A percentile compares a stretch with the other conserved stretches of the same genome.
Evolutionary conservation across 1,284 basidiomycete genomes (phyloP).

Genomic region (Melampsora americana): DNA sequence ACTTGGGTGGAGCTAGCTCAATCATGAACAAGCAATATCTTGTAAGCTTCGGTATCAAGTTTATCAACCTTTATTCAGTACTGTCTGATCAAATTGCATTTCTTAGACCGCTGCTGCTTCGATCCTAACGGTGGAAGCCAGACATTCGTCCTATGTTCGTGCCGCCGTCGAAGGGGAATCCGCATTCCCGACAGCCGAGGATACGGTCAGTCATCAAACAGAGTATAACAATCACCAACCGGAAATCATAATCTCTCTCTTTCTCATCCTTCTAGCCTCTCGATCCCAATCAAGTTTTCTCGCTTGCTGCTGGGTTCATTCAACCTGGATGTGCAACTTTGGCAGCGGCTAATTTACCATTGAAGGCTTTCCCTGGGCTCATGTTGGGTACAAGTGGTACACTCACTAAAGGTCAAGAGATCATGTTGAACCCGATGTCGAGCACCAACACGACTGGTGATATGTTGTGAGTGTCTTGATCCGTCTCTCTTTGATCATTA

Average conservation of each 20-base stretch:
- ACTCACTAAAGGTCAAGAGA: slow-evolving; percentile 1
- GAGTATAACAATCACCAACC: not conserved
- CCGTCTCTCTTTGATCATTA: not conserved
- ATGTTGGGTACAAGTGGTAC: slow-evolving; percentile 13
- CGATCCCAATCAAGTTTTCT: slow-evolving; percentile 22
- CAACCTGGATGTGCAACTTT: slow-evolving; percentile 22
- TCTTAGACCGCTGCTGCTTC: slow-evolving; percentile 54
- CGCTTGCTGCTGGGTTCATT: slow-evolving; percentile 28
- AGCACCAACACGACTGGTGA: slow-evolving; percentile 8
- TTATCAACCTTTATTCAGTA: not conserved
- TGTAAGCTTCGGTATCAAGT: not conserved
- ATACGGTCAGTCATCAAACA: slow-evolving; percentile 5
- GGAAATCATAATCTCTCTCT: not conserved
- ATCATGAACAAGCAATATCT: slow-evolving; percentile 33
- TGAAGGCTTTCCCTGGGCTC: slow-evolving; percentile 11
- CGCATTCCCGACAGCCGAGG: not conserved
- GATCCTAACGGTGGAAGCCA: slow-evolving; percentile 54
- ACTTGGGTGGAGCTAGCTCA: slow-evolving; percentile 48
- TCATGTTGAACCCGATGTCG: slow-evolving; percentile 13
- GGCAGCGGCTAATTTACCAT: slow-evolving; percentile 23
- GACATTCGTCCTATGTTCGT: slow-evolving; percentile 4
- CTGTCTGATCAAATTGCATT: not conserved
- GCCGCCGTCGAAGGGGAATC: not conserved
- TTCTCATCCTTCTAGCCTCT: not conserved
- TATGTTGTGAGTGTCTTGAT: not conserved